Conservation (phyloP, 306 rosid species). For the Lathyrus aphaca region DNA sequence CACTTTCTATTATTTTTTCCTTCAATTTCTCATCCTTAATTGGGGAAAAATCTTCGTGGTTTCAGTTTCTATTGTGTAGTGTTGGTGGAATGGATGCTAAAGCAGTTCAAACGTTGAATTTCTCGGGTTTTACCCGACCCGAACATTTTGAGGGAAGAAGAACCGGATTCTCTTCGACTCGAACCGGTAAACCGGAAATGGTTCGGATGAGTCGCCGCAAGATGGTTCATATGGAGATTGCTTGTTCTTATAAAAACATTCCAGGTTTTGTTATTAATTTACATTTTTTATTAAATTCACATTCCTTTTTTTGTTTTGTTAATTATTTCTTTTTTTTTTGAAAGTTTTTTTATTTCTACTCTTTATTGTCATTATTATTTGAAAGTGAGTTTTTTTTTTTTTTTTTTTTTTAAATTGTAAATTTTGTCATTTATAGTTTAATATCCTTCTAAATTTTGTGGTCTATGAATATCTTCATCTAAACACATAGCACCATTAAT, state of each 20-base stretch:
- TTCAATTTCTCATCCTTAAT: background rate
- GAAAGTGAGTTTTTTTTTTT: background rate
- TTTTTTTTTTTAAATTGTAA: background rate
- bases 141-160: conserved; percentile 45
- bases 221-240: conserved; percentile 46
- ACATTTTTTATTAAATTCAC: too few species aligned
- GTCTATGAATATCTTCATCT: conserved; percentile 14
- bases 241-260: conserved; percentile 58
- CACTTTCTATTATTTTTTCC: background rate
- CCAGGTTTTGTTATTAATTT: conserved; percentile 56
- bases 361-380: background rate
- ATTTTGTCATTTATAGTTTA: conserved; percentile 1
- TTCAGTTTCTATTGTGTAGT: conserved; percentile 1
- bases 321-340: background rate
- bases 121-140: conserved; percentile 51
- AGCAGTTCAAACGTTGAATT: conserved; percentile 46
- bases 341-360: conserved; percentile 7
- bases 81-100: conserved; percentile 55
- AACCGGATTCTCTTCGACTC: conserved; percentile 41
- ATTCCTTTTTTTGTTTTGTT: too few species aligned
- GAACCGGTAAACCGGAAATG: conserved; percentile 46
- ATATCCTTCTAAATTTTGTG: background rate
- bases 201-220: conserved; percentile 46
- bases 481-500: conserved; percentile 30
- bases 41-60: conserved; percentile 19